phyloP scores from a whole-genome alignment of 2,329 filamentous ascomycete genomes.

The Curvularia verruculosa region DNA sequence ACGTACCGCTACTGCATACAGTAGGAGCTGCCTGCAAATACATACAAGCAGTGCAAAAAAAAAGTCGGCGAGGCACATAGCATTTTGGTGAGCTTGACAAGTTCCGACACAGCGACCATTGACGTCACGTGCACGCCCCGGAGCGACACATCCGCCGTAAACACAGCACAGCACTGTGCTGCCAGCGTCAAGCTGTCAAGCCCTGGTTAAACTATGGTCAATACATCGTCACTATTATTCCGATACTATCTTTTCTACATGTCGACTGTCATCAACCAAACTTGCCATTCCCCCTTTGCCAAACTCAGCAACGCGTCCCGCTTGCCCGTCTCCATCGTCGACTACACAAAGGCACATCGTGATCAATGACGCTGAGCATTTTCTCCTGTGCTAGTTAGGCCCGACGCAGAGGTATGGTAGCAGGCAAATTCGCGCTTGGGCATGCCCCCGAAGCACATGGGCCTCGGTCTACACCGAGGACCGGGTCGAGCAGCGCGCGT shows the following conservation, averaged over 20 bases:
- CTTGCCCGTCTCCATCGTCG: not conserved
- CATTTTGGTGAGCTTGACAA: not conserved
- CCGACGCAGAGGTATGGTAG: not conserved
- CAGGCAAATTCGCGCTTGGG: slow-evolving; percentile 1
- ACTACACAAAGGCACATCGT: not conserved
- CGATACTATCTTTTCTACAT: not conserved
- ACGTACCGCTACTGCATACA: no score
- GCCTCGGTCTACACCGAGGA: slow-evolving; percentile 1
- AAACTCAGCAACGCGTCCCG: not conserved
- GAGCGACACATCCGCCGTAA: not conserved
- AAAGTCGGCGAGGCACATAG: no score
- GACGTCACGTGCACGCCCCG: not conserved
- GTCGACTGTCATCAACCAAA: not conserved
- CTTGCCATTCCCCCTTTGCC: not conserved
- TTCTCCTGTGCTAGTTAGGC: not conserved
- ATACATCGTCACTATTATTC: not conserved
- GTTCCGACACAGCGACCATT: not conserved
- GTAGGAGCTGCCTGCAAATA: not conserved
- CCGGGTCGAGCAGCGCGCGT: not conserved
- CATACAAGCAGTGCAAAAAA: no score
- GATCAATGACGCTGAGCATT: not conserved
- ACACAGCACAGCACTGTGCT: no score
- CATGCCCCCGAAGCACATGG: not conserved
- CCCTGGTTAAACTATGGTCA: no score
- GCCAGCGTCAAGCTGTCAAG: not conserved